Evolutionary conservation across 257 asterid genomes (phyloP), one percentile per base, ranked within the genome.

Genomic region (Ajuga chamaepitys): DNA sequence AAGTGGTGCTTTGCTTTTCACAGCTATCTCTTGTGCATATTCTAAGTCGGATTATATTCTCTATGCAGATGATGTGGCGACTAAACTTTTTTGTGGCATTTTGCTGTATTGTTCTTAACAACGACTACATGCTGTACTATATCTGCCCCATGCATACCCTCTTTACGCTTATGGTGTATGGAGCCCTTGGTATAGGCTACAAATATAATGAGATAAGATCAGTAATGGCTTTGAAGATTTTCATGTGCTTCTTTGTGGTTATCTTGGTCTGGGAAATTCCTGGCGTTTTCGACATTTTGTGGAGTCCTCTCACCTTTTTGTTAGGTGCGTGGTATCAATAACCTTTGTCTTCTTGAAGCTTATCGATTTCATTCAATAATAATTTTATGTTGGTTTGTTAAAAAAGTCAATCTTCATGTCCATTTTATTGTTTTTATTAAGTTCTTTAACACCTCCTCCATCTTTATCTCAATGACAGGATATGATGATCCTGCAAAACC

Each of bases 101-200:
- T 47, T 86, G 91, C 68, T 88, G 96, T 75, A 71, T 88, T 53
- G 81, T 88, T 68, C 91, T 88, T 35, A 88, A 84, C 79, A 86
- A 88, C 59, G 96, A 88, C 78, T 88, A 86, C 77, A 80, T 81
- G 88, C 77, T 88, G 70, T 88, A 88, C 74, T 88, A 88, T 70
- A 88, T 88, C 83, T 88, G 96, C 79, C 96, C 96, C 21, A 84
- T 88, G 96, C 96, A 88, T 71, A 86, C 96, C 9, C 96, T 88
- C 52, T 88, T 83, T 72, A 88, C 96, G 41, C 70, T 88, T 35
- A 84, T 88, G 96, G 96, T 86, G 57, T 88, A 88, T 70, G 96
- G 96, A 62, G 87, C 95, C 74, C 91, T 88, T 74, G 95, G 96
- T 53, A 88, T 88, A 57, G 95, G 95, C 64, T 72, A 86, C 78